phyloP scores from a whole-genome alignment of 108 stramenopile species.

The Cyclostephanos invisitatus region DNA sequence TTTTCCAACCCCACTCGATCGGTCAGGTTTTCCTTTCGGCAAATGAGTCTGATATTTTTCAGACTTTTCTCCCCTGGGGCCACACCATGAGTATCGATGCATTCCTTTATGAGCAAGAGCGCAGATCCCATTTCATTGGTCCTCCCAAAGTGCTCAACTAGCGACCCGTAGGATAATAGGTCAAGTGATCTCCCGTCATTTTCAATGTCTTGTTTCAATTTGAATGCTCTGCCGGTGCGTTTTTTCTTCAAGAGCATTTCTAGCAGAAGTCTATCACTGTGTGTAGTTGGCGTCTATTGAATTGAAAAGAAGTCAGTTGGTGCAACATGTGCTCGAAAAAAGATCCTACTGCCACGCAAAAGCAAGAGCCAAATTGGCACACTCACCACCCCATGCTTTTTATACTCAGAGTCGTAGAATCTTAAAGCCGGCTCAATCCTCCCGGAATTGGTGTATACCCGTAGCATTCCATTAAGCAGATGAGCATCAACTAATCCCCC shows the following conservation, averaged over 20 bases:
- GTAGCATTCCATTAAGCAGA: conserved; percentile 74
- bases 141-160: conserved; percentile 74
- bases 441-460: conserved; percentile 62
- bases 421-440: conserved; percentile 62
- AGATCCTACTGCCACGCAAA: background rate
- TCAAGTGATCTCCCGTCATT: conserved; percentile 64
- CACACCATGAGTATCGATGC: conserved; percentile 62
- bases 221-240: conserved; percentile 71
- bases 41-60: conserved; percentile 53
- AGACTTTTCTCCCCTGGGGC: conserved; percentile 73
- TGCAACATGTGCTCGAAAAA: conserved; percentile 4
- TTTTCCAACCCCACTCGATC: conserved; percentile 50
- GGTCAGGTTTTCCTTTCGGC: conserved; percentile 49
- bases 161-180: conserved; percentile 69
- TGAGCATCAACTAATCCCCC: conserved; percentile 65
- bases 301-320: background rate
- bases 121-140: conserved; percentile 76
- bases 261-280: conserved; percentile 77
- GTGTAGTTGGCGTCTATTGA: conserved; percentile 61
- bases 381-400: conserved; percentile 57
- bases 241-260: conserved; percentile 82
- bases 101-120: conserved; percentile 77
- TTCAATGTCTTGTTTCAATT: conserved; percentile 65
- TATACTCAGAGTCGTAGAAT: conserved; percentile 65
- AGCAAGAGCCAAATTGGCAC: background rate